phyloP scores from a whole-genome alignment of 1,284 basidiomycete species.

The Trichosporon sp. region DNA sequence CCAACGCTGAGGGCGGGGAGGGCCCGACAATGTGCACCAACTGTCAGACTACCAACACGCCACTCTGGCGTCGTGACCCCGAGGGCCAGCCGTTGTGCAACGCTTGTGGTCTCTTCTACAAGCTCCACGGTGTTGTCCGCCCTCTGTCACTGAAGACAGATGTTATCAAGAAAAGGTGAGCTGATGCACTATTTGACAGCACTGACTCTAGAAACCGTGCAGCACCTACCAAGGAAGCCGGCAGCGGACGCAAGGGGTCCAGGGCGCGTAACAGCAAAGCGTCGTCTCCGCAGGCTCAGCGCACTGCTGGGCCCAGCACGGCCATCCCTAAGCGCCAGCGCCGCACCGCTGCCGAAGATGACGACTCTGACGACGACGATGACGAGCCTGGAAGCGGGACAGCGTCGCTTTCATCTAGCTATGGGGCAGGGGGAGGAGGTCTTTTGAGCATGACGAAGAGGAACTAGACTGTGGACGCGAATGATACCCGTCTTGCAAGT shows the following conservation, averaged over 20 bases:
- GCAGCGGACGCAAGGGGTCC: neutral
- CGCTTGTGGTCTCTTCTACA: slow-evolving; percentile 87
- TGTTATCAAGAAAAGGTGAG: slow-evolving; percentile 92
- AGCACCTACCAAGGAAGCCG: slow-evolving; percentile 13
- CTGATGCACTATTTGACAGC: neutral
- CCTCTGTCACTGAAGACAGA: slow-evolving; percentile 93
- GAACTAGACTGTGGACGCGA: neutral
- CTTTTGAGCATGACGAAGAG: neutral
- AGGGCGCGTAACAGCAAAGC: slow-evolving; percentile 16
- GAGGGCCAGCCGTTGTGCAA: slow-evolving; percentile 89
- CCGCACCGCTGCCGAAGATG: neutral
- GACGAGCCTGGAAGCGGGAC: neutral
- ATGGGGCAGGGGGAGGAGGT: neutral
- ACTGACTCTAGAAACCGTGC: slow-evolving; percentile 18
- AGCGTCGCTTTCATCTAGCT: neutral
- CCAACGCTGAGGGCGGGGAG: slow-evolving; percentile 49
- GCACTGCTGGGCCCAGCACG: slow-evolving; percentile 5
- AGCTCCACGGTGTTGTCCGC: slow-evolving; percentile 89
- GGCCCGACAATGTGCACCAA: slow-evolving; percentile 82
- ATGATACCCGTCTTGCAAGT: neutral
- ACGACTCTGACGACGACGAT: neutral
- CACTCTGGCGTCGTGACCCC: slow-evolving; percentile 88
- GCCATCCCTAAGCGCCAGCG: slow-evolving; percentile 21
- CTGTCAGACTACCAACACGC: slow-evolving; percentile 92
- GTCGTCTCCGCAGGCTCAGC: slow-evolving; percentile 9